Percentiles rank a stretch among this genome's conserved stretches.
These are phyloP conservation scores for Alternaria atra DNA, from an alignment of 2,329 filamentous ascomycete species.

Conservation along the genomic window DNA sequence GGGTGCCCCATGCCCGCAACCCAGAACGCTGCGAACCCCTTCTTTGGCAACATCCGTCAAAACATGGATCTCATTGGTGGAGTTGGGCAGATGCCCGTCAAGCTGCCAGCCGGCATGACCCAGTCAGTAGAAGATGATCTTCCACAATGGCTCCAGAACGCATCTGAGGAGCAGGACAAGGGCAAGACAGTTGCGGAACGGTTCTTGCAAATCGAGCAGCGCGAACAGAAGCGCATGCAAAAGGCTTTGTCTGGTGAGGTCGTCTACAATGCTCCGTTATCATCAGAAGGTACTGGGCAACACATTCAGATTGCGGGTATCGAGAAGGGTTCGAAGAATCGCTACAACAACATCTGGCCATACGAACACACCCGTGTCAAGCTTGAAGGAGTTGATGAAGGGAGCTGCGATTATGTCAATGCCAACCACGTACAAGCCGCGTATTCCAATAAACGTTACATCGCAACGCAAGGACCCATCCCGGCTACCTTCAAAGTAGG, in stretches of 20 bases:
- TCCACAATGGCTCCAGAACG: conserved; percentile 79
- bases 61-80: conserved; percentile 95
- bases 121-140: conserved; percentile 62
- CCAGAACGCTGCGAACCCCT: conserved; percentile 78
- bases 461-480: conserved; percentile 92
- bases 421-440: conserved; percentile 84
- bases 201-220: conserved; percentile 84
- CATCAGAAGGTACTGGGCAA: conserved; percentile 50
- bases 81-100: conserved; percentile 79
- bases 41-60: conserved; percentile 95
- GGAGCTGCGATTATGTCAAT: conserved; percentile 92
- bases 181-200: conserved; percentile 83
- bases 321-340: conserved; percentile 93
- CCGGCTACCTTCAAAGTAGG: conserved; percentile 89
- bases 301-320: conserved; percentile 84
- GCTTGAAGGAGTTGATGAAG: conserved; percentile 71
- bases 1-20: conserved; percentile 82
- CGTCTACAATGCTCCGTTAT: conserved; percentile 59
- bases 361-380: conserved; percentile 93
- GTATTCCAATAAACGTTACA: conserved; percentile 89
- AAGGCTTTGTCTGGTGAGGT: conserved; percentile 73
- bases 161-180: conserved; percentile 71
- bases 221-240: conserved; percentile 92
- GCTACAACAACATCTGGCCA: conserved; percentile 97
- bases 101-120: conserved; percentile 64